Base-by-base conservation (phyloP, 2,329 filamentous ascomycete genomes). In the Phaeomoniella chlamydospora region DNA sequence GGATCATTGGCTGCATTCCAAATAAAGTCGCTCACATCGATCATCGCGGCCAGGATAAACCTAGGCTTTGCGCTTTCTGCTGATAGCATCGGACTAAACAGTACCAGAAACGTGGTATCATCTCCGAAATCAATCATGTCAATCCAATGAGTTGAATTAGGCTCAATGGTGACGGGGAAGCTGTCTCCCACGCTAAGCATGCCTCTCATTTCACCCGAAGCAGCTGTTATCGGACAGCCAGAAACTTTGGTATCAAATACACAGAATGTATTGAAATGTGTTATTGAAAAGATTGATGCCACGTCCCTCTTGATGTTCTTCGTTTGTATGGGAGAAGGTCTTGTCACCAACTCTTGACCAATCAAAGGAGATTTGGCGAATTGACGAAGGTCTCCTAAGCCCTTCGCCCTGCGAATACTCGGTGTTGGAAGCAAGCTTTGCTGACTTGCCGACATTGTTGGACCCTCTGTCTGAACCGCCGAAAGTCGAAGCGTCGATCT, bases 1-100 rank as follows among this genome's bases (percentile, higher is more conserved):
- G 48, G 46, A 15, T 48, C 34, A 14, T 41, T 37, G 2, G 43
- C 45, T n/a, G 45, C 41, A 15, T 47, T 47, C 16, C 43, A 39
- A 19, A 53, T 47, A 35, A 52, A 49, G 30, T 46, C 37, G 9
- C 48, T 51, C 17, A 52, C 44, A 37, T 53, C 47, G 31, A 52
- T 39, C 33, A 49, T 30, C n/a, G 45, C 44, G 12, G 41, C 48
- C 10, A 51, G 37, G 33, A 50, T 38, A 37, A 48, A 47, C 10
- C 42, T 33, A 29, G 39, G 40, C 29, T 43, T 38, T 13, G 45
- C 47, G 22, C 38, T 45, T 31, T 37, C 43, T 12, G 47, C 42
- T 30, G 44, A 42, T 31, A 45, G 31, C 11, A 49, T 38, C 15
- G 48, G 43, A n/a, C 38, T 44, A 33, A 48, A 49, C 9, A 52